phyloP scores from a whole-genome alignment of 257 asterid species.

The Solanum commersonii region DNA sequence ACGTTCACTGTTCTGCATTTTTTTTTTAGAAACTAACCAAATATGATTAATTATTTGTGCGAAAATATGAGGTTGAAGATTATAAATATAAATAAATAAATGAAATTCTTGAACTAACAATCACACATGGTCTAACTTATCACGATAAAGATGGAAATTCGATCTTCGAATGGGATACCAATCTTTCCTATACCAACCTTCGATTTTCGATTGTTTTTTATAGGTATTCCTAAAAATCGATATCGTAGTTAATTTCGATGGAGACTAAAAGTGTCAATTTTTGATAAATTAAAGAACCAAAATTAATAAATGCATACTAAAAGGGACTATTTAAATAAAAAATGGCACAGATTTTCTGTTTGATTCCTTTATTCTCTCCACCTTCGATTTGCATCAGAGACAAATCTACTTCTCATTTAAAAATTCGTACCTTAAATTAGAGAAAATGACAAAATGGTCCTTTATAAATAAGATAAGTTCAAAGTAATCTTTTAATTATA shows the following conservation, averaged over 20 bases:
- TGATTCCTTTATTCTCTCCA: neutral
- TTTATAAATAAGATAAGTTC: neutral
- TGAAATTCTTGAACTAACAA: fast-evolving
- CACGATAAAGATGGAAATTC: fast-evolving
- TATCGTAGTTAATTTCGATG: neutral
- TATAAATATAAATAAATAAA: neutral
- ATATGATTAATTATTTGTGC: neutral
- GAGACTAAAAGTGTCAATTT: neutral
- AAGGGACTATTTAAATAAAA: neutral
- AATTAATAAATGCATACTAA: neutral
- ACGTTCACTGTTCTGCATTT: too few species aligned
- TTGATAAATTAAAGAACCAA: neutral
- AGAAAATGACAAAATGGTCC: neutral
- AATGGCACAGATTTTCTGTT: neutral
- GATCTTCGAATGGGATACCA: neutral
- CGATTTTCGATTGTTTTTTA: neutral
- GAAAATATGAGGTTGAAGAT: neutral
- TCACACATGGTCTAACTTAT: neutral
- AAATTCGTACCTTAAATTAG: neutral
- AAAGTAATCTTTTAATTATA: neutral
- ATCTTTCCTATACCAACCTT: neutral
- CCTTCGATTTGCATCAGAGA: neutral
- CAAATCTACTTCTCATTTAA: neutral
- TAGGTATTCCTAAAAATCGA: neutral
- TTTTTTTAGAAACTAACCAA: too few species aligned